Conservation (phyloP, 2,329 filamentous ascomycete genomes). For the Rhynchosporium graminicola region DNA sequence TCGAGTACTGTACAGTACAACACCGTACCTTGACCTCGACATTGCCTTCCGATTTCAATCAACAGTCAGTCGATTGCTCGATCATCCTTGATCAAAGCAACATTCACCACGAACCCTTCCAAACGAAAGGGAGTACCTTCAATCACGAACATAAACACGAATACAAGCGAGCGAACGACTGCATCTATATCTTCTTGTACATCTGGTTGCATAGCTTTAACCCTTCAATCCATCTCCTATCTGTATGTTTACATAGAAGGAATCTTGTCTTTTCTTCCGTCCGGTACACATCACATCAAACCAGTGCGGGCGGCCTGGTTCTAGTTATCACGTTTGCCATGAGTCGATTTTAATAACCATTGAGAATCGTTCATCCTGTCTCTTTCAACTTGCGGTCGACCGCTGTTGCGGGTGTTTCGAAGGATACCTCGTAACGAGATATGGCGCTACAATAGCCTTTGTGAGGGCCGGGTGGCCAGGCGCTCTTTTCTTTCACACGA, state of each 20-base stretch:
- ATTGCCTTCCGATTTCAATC: background rate
- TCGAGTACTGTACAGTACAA: background rate
- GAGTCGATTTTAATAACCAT: constrained; percentile 35
- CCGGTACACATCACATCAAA: constrained; percentile 8
- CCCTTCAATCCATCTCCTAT: background rate
- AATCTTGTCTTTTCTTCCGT: background rate
- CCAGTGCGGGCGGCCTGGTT: constrained; percentile 31
- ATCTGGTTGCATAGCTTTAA: background rate
- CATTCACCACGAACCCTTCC: too few relatives aligned
- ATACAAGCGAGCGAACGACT: background rate
- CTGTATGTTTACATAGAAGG: constrained; percentile 26
- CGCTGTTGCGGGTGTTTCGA: constrained; percentile 47
- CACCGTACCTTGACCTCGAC: too few relatives aligned
- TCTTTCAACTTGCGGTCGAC: constrained; percentile 43
- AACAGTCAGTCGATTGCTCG: background rate
- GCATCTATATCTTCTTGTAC: constrained; percentile 4
- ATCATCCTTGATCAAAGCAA: too few relatives aligned
- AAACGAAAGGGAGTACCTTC: background rate
- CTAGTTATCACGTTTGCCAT: constrained; percentile 41
- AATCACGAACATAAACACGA: constrained; percentile 8
- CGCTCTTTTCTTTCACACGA: constrained; percentile 25
- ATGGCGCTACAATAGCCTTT: constrained; percentile 46
- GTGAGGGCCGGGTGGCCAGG: constrained; percentile 47
- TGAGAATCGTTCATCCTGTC: constrained; percentile 47
- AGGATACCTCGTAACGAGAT: constrained; percentile 44